Percentiles rank a stretch among this genome's conserved stretches.
Evolutionary conservation across 768 basidiomycete genomes (phyloP).

Genomic region (Cubamyces sp.): DNA sequence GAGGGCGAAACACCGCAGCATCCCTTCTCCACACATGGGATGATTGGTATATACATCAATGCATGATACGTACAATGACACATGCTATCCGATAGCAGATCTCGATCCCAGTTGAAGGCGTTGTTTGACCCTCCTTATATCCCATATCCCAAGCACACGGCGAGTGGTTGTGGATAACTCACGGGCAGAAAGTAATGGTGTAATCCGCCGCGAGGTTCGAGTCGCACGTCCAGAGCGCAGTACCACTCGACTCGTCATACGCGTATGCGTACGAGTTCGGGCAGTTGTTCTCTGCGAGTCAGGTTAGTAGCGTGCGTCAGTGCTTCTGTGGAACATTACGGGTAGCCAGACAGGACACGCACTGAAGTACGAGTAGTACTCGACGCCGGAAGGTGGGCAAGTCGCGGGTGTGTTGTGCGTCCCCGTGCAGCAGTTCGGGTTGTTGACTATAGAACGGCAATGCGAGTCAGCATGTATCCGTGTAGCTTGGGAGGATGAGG

Average conservation of each 20-base stretch:
- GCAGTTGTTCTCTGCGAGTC: constrained; percentile 42
- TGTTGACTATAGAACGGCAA: constrained; percentile 44
- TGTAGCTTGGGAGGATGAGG: neutral
- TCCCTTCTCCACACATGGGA: no score
- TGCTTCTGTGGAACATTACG: no score
- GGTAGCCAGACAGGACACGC: constrained; percentile 14
- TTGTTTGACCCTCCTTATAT: neutral
- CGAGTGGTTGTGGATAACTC: constrained; percentile 25
- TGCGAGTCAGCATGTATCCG: constrained; percentile 15
- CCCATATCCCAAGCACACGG: neutral
- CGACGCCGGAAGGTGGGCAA: constrained; percentile 55
- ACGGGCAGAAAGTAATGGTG: constrained; percentile 51
- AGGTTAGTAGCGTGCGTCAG: neutral
- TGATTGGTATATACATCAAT: no score
- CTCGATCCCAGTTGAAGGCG: no score
- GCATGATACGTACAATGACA: no score
- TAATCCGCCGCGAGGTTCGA: constrained; percentile 43
- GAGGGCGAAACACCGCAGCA: no score
- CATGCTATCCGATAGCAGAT: no score
- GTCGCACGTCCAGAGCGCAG: constrained; percentile 51
- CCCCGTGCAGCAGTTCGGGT: constrained; percentile 69
- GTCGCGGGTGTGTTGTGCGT: constrained; percentile 52
- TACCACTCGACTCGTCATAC: constrained; percentile 51
- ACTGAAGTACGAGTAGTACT: constrained; percentile 53
- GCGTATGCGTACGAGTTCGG: constrained; percentile 56